phyloP scores from a whole-genome alignment of 495 filamentous ascomycete genomes.

The Lindgomyces ingoldianus region DNA sequence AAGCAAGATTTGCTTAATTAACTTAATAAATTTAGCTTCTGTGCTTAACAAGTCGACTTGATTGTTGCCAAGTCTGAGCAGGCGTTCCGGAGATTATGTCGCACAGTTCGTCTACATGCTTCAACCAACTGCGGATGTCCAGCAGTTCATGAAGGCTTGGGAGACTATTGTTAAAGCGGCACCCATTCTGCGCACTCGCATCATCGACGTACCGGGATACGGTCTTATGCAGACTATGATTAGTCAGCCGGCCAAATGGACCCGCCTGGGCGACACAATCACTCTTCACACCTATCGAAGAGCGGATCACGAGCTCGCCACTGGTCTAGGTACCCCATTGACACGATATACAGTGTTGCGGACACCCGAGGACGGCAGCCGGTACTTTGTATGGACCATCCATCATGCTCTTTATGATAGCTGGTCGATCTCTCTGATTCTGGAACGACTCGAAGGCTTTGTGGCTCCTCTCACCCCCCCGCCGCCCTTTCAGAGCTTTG shows the following conservation, averaged over 20 bases:
- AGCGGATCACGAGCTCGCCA: neutral
- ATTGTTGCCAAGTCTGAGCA: too few relatives aligned
- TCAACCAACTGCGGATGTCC: neutral
- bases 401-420: constrained; percentile 70
- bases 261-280: neutral
- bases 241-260: neutral
- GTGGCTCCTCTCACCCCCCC: neutral
- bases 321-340: too few relatives aligned
- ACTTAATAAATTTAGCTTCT: too few relatives aligned
- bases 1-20: too few relatives aligned
- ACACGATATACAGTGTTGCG: neutral
- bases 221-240: neutral
- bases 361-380: neutral
- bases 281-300: neutral
- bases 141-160: neutral
- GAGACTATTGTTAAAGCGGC: neutral
- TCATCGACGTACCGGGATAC: neutral
- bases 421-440: constrained; percentile 47
- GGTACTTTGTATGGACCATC: constrained; percentile 49
- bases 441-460: neutral
- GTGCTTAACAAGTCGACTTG: too few relatives aligned
- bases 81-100: neutral
- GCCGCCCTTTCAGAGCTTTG: neutral
- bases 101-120: neutral
- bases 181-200: constrained; percentile 3